Conservation (phyloP, 1,284 basidiomycete species). For the Malassezia brasiliensis region DNA sequence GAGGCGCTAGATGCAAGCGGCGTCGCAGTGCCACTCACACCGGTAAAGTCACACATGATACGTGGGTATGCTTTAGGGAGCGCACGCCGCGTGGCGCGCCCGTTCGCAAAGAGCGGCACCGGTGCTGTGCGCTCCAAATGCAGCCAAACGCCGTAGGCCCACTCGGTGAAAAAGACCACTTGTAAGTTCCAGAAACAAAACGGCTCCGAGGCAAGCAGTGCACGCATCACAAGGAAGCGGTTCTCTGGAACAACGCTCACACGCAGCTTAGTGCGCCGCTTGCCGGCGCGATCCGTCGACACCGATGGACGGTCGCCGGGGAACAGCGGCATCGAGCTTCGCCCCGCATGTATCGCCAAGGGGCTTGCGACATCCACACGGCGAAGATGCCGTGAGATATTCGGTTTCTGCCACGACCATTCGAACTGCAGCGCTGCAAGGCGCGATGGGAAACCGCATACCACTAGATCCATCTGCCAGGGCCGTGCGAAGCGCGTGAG, state of each 20-base stretch:
- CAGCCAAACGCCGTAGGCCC: conserved; percentile 26
- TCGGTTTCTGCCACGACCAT: conserved; percentile 79
- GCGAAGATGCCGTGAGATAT: conserved; percentile 50
- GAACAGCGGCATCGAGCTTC: conserved; percentile 21
- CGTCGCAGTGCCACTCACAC: conserved; percentile 28
- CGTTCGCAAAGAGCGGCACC: neutral
- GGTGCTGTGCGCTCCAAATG: conserved; percentile 17
- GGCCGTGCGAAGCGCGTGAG: conserved; percentile 64
- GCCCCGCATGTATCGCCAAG: neutral
- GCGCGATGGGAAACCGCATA: conserved; percentile 76
- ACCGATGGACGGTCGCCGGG: conserved; percentile 10
- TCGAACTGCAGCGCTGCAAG: conserved; percentile 74
- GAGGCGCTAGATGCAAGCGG: conserved; percentile 6
- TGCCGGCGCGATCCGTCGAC: neutral
- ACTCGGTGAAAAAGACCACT: conserved; percentile 40
- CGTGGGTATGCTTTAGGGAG: conserved; percentile 17
- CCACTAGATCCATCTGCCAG: conserved; percentile 82
- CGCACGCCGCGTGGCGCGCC: neutral
- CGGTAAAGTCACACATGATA: conserved; percentile 32
- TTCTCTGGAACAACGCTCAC: conserved; percentile 22
- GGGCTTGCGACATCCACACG: conserved; percentile 5
- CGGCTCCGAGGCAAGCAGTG: conserved; percentile 37
- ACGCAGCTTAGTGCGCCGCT: neutral
- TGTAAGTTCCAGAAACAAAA: conserved; percentile 40
- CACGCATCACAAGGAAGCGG: conserved; percentile 42